Base-by-base conservation (phyloP, 371 early-diverging fungal species). In the Mortierella sp. region DNA sequence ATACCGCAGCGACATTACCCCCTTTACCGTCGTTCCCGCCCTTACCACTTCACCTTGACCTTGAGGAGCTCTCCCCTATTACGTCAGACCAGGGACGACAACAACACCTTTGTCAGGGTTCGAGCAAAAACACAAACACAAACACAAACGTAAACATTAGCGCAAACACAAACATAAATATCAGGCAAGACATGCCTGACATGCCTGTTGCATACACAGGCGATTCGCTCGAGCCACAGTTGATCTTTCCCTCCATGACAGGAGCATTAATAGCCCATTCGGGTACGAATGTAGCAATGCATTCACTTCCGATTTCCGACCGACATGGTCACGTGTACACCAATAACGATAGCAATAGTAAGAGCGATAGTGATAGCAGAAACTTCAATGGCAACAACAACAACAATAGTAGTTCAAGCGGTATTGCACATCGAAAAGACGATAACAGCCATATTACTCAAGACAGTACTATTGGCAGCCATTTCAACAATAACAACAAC, bases 21-120 rank as follows among this genome's bases (percentile, higher is more conserved):
- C 72, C 74, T 22, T 50, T 70, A 45, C 64, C 74, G 45, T 50
- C 41, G 16, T 73, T 73, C 52, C 64, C 57, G 15, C 58, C 67
- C 40, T 47, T 62, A 62, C 66, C 62, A 19, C 40, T 67, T 55
- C 48, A 50, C 45, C 21, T 59, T 15, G 66, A 72, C 41, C 57
- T 65, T 43, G 52, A 66, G 3, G 11, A 43, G 45, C 21, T 21
- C 45, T 13, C 55, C 22, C 36, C 58, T 58, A 24, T 59, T 50
- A 41, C 43, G 32, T 69, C 69, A 60, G 59, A 67, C n/a, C n/a
- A 43, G 7, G 28, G n/a, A 48, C 61, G 32, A n/a, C 21, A 60
- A 22, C 62, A 33, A 61, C 72, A 43, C 24, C 52, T 36, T 50
- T 24, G 5, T 55, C 58, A 41, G 50, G 13, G 50, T 32, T 48